These are phyloP conservation scores for Pleurotus eryngii DNA, from an alignment of 768 basidiomycete genomes.

Conservation along the genomic window DNA sequence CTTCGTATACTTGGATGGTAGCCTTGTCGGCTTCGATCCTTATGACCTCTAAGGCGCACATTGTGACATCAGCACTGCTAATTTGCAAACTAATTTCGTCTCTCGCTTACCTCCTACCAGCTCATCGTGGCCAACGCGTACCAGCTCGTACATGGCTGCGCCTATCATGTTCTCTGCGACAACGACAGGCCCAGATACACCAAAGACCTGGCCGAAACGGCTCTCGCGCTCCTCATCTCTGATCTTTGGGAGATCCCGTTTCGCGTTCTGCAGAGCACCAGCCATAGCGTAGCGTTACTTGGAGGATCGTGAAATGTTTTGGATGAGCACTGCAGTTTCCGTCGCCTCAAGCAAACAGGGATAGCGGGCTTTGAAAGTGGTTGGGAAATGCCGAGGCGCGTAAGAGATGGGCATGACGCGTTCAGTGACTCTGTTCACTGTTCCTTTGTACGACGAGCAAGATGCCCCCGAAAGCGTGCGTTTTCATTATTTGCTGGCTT, in stretches of 20 bases:
- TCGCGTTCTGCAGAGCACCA: constrained; percentile 89
- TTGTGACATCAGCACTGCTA: too few relatives aligned
- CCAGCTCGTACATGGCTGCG: constrained; percentile 96
- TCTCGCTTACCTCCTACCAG: constrained; percentile 81
- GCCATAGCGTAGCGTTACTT: constrained; percentile 60
- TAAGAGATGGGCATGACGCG: constrained; percentile 30
- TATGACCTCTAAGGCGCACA: constrained; percentile 78
- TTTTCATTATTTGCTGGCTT: constrained; percentile 13
- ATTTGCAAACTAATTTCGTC: neutral
- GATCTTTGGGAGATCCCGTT: constrained; percentile 83
- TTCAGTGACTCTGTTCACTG: constrained; percentile 22
- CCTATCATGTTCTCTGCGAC: constrained; percentile 95
- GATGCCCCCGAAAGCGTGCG: constrained; percentile 97
- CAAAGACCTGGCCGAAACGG: constrained; percentile 83
- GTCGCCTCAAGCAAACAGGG: neutral
- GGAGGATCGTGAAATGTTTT: constrained; percentile 13
- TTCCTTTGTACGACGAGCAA: constrained; percentile 22
- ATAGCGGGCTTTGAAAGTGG: constrained; percentile 7
- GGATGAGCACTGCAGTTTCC: neutral
- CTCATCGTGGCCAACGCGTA: constrained; percentile 97
- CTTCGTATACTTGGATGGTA: constrained; percentile 99
- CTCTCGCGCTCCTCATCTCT: constrained; percentile 88
- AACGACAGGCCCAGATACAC: constrained; percentile 98
- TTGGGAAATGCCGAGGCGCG: constrained; percentile 16
- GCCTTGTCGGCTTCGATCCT: constrained; percentile 97